Evolutionary conservation across 345 rosid genomes (phyloP).

Genomic region (Gossypioides kirkii): DNA sequence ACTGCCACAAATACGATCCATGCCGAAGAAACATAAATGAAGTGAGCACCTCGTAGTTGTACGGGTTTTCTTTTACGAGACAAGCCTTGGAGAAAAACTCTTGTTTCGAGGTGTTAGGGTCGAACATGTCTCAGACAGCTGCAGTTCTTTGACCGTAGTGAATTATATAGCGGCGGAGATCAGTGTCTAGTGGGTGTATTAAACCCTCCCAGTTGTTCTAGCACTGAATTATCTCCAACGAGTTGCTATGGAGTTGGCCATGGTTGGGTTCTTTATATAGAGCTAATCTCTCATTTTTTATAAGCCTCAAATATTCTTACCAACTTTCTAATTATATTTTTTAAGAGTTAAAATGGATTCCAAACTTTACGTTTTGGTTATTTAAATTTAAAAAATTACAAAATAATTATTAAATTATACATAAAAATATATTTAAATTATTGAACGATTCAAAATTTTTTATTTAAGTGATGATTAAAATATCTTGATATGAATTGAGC

Average conservation of each 20-base stretch:
- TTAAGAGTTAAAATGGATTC: too few relatives aligned
- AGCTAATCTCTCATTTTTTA: not conserved
- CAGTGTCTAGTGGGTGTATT: slow-evolving; percentile 39
- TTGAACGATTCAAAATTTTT: too few relatives aligned
- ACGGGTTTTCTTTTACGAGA: slow-evolving; percentile 32
- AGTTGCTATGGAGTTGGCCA: not conserved
- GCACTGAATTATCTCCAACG: not conserved
- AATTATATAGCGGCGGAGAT: slow-evolving; percentile 37
- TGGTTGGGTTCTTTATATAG: not conserved
- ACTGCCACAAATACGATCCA: slow-evolving; percentile 35
- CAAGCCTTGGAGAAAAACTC: slow-evolving; percentile 36
- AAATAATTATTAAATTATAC: too few relatives aligned
- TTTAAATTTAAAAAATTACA: too few relatives aligned
- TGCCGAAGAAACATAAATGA: slow-evolving; percentile 18
- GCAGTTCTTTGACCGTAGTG: slow-evolving; percentile 40
- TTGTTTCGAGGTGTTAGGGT: not conserved
- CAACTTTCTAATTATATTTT: too few relatives aligned
- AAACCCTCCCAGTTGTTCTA: slow-evolving; percentile 29
- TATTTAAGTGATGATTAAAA: too few relatives aligned
- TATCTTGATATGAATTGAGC: too few relatives aligned
- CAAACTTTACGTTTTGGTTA: too few relatives aligned
- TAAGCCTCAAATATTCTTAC: too few relatives aligned
- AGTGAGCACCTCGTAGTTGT: slow-evolving; percentile 36
- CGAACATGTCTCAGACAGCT: slow-evolving; percentile 27
- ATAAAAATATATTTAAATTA: too few relatives aligned